phyloP scores from a whole-genome alignment of 1,284 basidiomycete species.

The Anthracocystis panici-leucophaei region DNA sequence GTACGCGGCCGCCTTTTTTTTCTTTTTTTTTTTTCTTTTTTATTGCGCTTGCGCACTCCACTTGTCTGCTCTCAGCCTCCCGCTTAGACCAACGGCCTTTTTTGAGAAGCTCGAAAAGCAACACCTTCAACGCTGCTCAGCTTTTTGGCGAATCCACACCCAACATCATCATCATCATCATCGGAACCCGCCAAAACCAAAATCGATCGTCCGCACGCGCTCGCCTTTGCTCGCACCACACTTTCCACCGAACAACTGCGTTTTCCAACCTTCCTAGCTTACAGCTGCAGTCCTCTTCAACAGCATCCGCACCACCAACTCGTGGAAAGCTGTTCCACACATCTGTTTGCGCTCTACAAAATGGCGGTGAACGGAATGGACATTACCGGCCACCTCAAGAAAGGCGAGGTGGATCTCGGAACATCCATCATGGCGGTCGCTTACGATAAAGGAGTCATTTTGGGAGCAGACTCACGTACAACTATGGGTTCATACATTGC shows the following conservation, averaged over 20 bases:
- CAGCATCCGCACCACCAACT: background rate
- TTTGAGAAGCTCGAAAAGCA: constrained; percentile 12
- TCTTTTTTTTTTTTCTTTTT: too few species aligned
- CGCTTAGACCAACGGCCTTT: constrained; percentile 38
- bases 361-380: constrained; percentile 56
- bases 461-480: constrained; percentile 96
- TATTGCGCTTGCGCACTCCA: constrained; percentile 37
- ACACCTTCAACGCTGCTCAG: constrained; percentile 16
- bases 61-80: constrained; percentile 8
- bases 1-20: constrained; percentile 45
- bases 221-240: background rate
- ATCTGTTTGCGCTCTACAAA: background rate
- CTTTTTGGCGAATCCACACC: constrained; percentile 5
- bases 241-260: too few species aligned
- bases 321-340: background rate
- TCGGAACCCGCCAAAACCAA: background rate
- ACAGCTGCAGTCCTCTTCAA: background rate
- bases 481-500: constrained; percentile 98
- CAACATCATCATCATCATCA: background rate
- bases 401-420: constrained; percentile 69
- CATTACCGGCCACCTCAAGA: constrained; percentile 60
- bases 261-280: background rate
- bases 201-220: background rate
- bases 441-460: constrained; percentile 92
- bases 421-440: constrained; percentile 99